A percentile compares a stretch with the other conserved stretches of the same genome.
phyloP scores from a whole-genome alignment of 2,329 filamentous ascomycete species.

The Cordyceps tenuipes region DNA sequence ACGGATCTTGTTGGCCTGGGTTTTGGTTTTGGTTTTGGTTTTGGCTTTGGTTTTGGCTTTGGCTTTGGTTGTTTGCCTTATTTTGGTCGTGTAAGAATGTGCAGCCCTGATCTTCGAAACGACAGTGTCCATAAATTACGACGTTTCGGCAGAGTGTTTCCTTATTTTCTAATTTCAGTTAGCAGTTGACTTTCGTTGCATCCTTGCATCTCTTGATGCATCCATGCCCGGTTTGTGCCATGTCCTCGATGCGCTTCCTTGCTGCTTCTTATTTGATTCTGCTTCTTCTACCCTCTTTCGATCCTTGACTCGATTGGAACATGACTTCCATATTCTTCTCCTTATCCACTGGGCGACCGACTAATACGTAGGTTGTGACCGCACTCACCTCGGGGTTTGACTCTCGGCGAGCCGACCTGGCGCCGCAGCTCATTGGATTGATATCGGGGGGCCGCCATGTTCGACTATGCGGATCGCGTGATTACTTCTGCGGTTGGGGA shows the following conservation, averaged over 20 bases:
- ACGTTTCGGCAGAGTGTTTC: conserved; percentile 90
- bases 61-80: conserved; percentile 34
- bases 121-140: conserved; percentile 85
- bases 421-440: conserved; percentile 39
- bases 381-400: conserved; percentile 47
- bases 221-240: background rate
- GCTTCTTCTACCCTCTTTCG: background rate
- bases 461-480: conserved; percentile 16
- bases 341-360: no score
- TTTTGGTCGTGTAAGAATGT: conserved; percentile 79
- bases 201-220: background rate
- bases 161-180: conserved; percentile 56
- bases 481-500: background rate
- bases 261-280: background rate
- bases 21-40: conserved; percentile 5
- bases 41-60: conserved; percentile 6
- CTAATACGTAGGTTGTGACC: background rate
- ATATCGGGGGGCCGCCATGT: conserved; percentile 40
- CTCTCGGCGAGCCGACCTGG: conserved; percentile 47
- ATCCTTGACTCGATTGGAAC: background rate
- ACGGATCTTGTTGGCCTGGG: conserved; percentile 9
- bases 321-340: background rate
- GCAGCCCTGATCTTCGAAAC: conserved; percentile 86
- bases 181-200: background rate
- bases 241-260: background rate